Evolutionary conservation across 257 asterid genomes (phyloP).

Genomic region (Fraxinus cuspidata): DNA sequence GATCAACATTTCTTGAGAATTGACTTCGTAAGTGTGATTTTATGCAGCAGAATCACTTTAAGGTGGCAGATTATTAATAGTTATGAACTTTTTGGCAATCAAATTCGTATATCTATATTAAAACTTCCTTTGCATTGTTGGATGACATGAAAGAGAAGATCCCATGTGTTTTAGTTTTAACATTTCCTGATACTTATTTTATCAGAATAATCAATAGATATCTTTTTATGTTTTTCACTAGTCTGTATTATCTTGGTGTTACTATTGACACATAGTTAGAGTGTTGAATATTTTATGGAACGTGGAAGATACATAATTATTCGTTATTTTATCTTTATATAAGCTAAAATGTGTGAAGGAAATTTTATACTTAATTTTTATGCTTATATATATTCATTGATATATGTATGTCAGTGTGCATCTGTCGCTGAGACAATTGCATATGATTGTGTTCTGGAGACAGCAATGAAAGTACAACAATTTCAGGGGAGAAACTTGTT

Average conservation of each 20-base stretch:
- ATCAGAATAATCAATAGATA: not conserved
- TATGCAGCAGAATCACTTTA: not conserved
- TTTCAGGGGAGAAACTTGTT: conserved; percentile 78
- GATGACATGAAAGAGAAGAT: not conserved
- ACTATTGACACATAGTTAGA: too few relatives aligned
- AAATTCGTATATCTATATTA: too few relatives aligned
- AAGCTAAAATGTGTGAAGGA: not conserved
- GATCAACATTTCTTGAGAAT: too few relatives aligned
- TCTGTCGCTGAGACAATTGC: conserved; percentile 93
- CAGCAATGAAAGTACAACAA: conserved; percentile 82
- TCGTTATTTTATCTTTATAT: too few relatives aligned
- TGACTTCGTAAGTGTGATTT: not conserved
- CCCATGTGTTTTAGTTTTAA: not conserved
- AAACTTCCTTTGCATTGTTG: not conserved
- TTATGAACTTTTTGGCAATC: too few relatives aligned
- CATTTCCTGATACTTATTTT: not conserved
- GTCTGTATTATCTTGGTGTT: not conserved
- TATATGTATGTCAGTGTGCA: conserved; percentile 49
- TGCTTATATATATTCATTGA: not conserved
- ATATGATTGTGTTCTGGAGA: conserved; percentile 83
- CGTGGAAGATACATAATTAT: not conserved
- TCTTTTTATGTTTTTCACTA: not conserved
- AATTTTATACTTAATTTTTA: not conserved
- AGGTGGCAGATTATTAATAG: not conserved
- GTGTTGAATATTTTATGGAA: not conserved